Base-by-base conservation (phyloP, 2,329 filamentous ascomycete genomes). In the Diaporthe sp. region DNA sequence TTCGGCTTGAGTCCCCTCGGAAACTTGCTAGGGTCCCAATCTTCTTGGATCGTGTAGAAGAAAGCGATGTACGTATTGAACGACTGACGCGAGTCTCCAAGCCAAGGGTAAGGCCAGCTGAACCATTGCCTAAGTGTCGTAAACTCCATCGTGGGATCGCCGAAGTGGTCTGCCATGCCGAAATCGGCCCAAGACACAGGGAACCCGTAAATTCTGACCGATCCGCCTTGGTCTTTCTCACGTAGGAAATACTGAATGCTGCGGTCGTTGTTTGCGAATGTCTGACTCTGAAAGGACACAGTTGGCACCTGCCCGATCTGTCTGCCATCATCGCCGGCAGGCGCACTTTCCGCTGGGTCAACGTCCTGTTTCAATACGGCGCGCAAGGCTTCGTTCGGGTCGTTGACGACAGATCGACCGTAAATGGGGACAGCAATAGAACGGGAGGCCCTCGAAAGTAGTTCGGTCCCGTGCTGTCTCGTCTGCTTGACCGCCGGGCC, bases 31-130 rank as follows among this genome's bases (percentile, higher is more conserved):
- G 79, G 74, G 54, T 84, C 80, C 83, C 84, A 86, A 1, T 80
- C 78, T 17, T 81, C 83, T 10, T 84, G 82, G 22, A 84, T 81
- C 0, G 87, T 89, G 77, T 89, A 89, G 77, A 90, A 91, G 8
- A 91, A 78, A 0, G 86, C 88, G 1, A 82, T 73, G 75, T 83
- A 86, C 1, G 84, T 85, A 54, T 85, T 85, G 30, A 79, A 78
- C 12, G 9, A 30, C n/a, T 61, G 67, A n/a, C 45, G 30, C 4
- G 17, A 6, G 25, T 69, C 69, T 40, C 67, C 28, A 40, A 69
- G 68, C 71, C 83, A 83, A 2, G 80, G 68, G 35, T 66, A 78
- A 7, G 78, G 58, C 15, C 77, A 82, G 0, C 77, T 73, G 3
- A 85, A 79, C 86, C 86, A 88, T 35, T 80, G 78, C 1, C 76